phyloP scores from a whole-genome alignment of 139 green algal species.

The Coelastrella sp. region DNA sequence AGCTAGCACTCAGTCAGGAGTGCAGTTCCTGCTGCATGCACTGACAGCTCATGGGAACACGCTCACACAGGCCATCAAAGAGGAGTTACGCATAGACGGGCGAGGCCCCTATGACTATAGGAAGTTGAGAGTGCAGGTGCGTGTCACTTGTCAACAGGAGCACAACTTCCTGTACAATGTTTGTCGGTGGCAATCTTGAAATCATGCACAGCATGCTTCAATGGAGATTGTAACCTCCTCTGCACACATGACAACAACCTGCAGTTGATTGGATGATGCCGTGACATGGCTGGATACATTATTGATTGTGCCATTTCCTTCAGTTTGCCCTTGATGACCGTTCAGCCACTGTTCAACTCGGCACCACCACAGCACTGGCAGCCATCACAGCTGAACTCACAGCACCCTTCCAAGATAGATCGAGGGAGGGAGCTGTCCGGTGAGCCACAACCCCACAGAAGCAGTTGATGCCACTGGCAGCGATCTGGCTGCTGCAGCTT shows the following conservation, averaged over 20 bases:
- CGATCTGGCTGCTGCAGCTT: no score
- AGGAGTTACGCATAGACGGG: conserved; percentile 66
- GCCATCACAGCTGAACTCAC: conserved; percentile 73
- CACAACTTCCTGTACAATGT: no score
- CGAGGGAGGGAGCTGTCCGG: conserved; percentile 22
- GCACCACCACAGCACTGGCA: conserved; percentile 71
- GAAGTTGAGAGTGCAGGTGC: conserved; percentile 46
- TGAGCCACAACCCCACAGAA: not conserved
- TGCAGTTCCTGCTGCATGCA: not conserved
- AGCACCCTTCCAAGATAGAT: conserved; percentile 68
- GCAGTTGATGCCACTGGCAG: not conserved
- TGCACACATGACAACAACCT: no score
- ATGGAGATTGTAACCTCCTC: no score
- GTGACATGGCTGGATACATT: no score
- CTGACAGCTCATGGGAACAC: not conserved
- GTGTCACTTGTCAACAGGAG: not conserved
- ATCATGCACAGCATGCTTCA: no score
- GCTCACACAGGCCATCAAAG: conserved; percentile 61
- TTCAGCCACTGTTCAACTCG: conserved; percentile 71
- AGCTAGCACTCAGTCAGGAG: not conserved
- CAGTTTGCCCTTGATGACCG: conserved; percentile 62
- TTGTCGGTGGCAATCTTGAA: no score
- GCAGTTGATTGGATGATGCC: no score
- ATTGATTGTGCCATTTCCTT: not conserved
- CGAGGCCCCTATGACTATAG: conserved; percentile 59